These are phyloP conservation scores for Podospora comata DNA, from an alignment of 495 filamentous ascomycete genomes.

Conservation along the genomic window DNA sequence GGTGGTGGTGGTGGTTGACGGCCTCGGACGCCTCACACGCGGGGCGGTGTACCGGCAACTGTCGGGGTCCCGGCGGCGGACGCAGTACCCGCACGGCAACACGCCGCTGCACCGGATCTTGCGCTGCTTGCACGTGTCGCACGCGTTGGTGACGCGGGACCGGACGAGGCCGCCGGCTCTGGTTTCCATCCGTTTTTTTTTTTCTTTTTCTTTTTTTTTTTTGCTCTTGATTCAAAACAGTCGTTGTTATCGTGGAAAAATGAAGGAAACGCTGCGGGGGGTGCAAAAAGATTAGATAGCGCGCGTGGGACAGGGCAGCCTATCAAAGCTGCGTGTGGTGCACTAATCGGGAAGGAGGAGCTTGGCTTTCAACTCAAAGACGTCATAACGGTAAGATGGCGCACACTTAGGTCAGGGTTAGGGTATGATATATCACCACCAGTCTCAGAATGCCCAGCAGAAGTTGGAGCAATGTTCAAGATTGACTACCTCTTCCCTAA, in stretches of 20 bases:
- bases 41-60: slow-evolving; percentile 31
- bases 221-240: too few species aligned
- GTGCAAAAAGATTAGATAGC: too few species aligned
- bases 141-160: slow-evolving; percentile 42
- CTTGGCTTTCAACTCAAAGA: not conserved
- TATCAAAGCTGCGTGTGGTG: not conserved
- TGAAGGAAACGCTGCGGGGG: not conserved
- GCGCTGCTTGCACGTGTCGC: slow-evolving; percentile 45
- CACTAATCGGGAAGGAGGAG: not conserved
- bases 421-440: not conserved
- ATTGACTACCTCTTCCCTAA: too few species aligned
- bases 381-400: not conserved
- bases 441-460: too few species aligned
- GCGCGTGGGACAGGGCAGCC: not conserved
- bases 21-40: slow-evolving; percentile 18
- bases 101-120: slow-evolving; percentile 44
- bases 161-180: slow-evolving; percentile 17
- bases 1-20: not conserved
- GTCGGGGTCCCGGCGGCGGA: slow-evolving; percentile 24
- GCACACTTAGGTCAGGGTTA: not conserved
- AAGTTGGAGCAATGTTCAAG: too few species aligned
- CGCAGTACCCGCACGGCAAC: slow-evolving; percentile 38
- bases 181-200: slow-evolving; percentile 22
- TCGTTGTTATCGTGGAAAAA: too few species aligned
- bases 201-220: not conserved